phyloP scores from a whole-genome alignment of 2,329 filamentous ascomycete genomes.

The Stagonosporopsis rhizophila region DNA sequence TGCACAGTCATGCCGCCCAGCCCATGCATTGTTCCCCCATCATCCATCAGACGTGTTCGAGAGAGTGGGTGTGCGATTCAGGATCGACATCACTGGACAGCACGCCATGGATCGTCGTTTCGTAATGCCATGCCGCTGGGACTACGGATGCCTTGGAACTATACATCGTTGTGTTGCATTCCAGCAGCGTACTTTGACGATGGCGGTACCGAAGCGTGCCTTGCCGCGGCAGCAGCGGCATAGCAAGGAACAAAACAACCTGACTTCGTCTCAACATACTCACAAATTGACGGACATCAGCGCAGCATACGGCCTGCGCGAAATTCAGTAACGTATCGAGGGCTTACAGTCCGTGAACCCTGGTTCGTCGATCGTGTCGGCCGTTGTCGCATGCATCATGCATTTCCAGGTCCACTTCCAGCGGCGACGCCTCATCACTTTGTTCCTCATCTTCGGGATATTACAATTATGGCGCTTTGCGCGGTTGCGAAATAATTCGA shows the following conservation, averaged over 20 bases:
- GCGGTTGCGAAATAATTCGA: constrained; percentile 32
- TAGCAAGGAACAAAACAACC: not conserved
- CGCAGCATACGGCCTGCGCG: not conserved
- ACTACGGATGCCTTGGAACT: not conserved
- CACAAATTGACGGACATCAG: constrained; percentile 10
- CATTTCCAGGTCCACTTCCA: constrained; percentile 29
- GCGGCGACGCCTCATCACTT: constrained; percentile 26
- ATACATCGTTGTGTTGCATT: not conserved
- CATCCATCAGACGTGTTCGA: too few relatives aligned
- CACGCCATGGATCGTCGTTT: not conserved
- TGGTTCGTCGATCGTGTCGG: constrained; percentile 39
- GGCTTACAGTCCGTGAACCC: constrained; percentile 23
- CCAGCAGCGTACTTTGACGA: not conserved
- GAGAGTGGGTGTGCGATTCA: too few relatives aligned
- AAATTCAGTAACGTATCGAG: not conserved
- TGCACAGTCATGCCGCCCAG: not conserved
- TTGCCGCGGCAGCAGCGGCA: constrained; percentile 15
- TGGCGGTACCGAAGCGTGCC: not conserved
- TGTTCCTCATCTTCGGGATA: constrained; percentile 11
- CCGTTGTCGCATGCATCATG: constrained; percentile 26
- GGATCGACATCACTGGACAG: not conserved
- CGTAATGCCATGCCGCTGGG: not conserved
- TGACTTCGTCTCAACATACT: not conserved
- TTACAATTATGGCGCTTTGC: constrained; percentile 38
- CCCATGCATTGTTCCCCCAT: too few relatives aligned